Evolutionary conservation across 768 basidiomycete species (phyloP), one percentile per base, ranked within the genome.

Genomic region (Neoboletus subvelutipes): DNA sequence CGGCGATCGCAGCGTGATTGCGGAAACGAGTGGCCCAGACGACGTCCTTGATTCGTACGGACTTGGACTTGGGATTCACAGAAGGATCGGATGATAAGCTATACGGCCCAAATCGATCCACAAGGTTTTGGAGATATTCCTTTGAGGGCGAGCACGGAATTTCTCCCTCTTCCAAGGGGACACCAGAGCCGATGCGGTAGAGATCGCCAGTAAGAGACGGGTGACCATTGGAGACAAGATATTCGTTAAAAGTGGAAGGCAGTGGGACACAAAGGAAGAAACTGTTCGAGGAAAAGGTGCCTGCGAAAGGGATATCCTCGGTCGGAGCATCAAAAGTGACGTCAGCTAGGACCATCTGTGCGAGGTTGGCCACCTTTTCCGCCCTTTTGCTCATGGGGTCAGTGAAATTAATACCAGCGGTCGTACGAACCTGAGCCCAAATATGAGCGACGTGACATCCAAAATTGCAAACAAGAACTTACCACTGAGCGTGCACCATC

Each of bases 21-120:
- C 77, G 73, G 72, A 79, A 83, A 43, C 80, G 73, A 12, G 78
- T 75, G 15, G 77, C 71, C 80, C 80, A 83, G 26, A 79, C 22
- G 6, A 73, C 66, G 28, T 79, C 67, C 26, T 69, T 69, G 50
- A 82, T 76, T 24, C 62, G 59, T 4, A 77, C 48, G 2, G 74
- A 64, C 34, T 60, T 69, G 29, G 45, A n/a, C 5, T 56, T 62
- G 17, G 74, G 64, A 53, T 77, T 76, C 15, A 72, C 59, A 18
- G 74, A 70, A 4, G 76, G 63, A 54, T 76, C 71, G 8, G 75
- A 75, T 5, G 76, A 76, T 17, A 79, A 52, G 4, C 36, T 11
- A n/a, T 58, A 48, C 3, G 76, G 78, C 6, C 77, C 79, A 55
- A 72, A 78, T 15, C 71, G 71, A 56, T 83, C 71, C 29, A 80